Evolutionary conservation across 495 filamentous ascomycete genomes (phyloP).

Genomic region (Clohesyomyces aquaticus): DNA sequence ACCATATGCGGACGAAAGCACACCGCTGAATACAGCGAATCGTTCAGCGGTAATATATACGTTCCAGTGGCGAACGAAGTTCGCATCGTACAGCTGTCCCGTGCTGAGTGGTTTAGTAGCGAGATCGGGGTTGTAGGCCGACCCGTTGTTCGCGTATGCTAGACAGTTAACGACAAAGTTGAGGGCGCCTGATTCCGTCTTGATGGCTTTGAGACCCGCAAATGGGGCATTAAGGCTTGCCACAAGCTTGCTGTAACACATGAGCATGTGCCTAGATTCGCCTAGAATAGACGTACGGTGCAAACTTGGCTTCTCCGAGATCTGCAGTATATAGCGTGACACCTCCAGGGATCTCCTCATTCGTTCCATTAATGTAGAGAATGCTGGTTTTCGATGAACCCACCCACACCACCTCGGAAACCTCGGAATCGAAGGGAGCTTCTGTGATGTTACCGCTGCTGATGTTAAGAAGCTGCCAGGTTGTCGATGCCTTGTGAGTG

Average conservation of each 20-base stretch:
- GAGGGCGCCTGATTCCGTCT: constrained; percentile 35
- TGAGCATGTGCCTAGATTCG: background rate
- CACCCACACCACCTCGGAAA: constrained; percentile 34
- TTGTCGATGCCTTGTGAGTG: constrained; percentile 30
- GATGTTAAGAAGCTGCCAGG: constrained; percentile 27
- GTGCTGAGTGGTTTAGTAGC: constrained; percentile 60
- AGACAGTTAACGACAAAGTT: constrained; percentile 50
- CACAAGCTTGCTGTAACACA: constrained; percentile 14
- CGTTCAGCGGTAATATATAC: constrained; percentile 58
- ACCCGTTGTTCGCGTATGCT: constrained; percentile 60
- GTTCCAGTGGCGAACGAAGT: constrained; percentile 83
- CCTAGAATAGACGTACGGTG: constrained; percentile 8
- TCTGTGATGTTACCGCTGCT: constrained; percentile 26
- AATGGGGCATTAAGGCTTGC: constrained; percentile 36
- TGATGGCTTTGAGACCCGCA: constrained; percentile 37
- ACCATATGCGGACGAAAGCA: constrained; percentile 41
- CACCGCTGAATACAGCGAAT: constrained; percentile 54
- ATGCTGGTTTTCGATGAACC: constrained; percentile 40
- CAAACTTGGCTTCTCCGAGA: constrained; percentile 8
- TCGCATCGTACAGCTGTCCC: constrained; percentile 68
- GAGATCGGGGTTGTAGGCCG: constrained; percentile 63
- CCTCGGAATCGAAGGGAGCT: constrained; percentile 28
- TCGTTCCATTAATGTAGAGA: constrained; percentile 56
- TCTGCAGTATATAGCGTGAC: constrained; percentile 52
- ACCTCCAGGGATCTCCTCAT: constrained; percentile 51